Conservation (phyloP, 2,329 filamentous ascomycete species). For the Elsinoe arachidis region DNA sequence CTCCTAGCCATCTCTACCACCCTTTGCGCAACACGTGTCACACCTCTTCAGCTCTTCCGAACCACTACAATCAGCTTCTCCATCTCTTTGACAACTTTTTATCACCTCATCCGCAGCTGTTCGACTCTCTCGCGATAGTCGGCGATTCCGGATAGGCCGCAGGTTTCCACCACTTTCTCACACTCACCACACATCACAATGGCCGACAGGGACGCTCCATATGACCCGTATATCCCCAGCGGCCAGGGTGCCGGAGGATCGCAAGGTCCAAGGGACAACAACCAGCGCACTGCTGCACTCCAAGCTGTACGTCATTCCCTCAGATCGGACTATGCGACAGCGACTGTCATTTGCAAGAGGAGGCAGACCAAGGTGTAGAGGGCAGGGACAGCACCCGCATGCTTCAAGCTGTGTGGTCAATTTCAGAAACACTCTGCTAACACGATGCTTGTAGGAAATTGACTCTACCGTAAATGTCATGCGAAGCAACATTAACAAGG, state of each 20-base stretch:
- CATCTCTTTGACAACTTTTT: background rate
- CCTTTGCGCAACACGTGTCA: background rate
- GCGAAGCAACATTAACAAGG: constrained; percentile 96
- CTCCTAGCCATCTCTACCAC: background rate
- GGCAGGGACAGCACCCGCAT: no score
- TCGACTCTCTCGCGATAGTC: background rate
- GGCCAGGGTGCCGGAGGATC: constrained; percentile 46
- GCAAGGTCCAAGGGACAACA: constrained; percentile 41
- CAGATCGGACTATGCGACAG: background rate
- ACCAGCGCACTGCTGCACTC: constrained; percentile 61
- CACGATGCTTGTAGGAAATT: constrained; percentile 64
- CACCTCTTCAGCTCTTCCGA: background rate
- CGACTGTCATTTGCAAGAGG: background rate
- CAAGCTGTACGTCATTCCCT: constrained; percentile 68
- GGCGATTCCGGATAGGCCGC: constrained; percentile 3
- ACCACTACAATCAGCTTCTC: background rate
- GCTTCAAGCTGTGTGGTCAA: no score
- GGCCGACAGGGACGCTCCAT: constrained; percentile 56
- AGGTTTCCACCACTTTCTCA: constrained; percentile 1
- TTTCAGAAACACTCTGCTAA: background rate
- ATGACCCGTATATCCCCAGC: constrained; percentile 76
- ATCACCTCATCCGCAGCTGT: no score
- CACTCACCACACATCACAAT: constrained; percentile 30
- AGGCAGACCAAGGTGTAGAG: background rate
- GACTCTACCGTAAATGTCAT: constrained; percentile 91